Conservation (phyloP, 2,329 filamentous ascomycete species). For the Fusarium sterilihyphosum region DNA sequence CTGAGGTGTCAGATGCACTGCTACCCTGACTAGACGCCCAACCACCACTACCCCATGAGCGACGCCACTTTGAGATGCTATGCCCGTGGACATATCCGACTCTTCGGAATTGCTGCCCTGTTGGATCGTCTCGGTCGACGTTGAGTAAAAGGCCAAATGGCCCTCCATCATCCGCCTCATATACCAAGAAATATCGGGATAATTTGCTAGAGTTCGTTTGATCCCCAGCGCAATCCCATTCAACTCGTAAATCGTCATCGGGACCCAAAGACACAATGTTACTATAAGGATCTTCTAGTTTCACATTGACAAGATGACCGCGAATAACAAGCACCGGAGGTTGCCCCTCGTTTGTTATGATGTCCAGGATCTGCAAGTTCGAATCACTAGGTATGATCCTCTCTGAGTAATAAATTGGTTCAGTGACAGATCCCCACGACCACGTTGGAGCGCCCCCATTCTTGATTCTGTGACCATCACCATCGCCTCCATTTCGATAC, state of each 20-base stretch:
- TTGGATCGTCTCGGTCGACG: not conserved
- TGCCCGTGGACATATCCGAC: not conserved
- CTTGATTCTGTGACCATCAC: not conserved
- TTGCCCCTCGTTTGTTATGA: not conserved
- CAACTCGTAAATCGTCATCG: not conserved
- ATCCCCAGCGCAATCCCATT: not conserved
- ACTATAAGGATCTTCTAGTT: not conserved
- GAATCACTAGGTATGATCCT: not conserved
- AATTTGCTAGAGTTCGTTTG: accelerated
- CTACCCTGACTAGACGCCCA: not conserved
- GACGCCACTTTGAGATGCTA: not conserved
- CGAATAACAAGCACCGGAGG: not conserved
- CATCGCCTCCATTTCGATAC: not conserved
- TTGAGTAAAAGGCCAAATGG: not conserved
- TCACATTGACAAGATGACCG: not conserved
- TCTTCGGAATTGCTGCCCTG: not conserved
- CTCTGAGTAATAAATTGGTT: not conserved
- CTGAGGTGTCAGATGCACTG: not conserved
- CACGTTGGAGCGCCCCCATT: not conserved
- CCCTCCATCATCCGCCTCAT: not conserved
- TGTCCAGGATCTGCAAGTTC: not conserved
- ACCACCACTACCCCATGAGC: not conserved
- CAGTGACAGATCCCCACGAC: slow-evolving; percentile 7
- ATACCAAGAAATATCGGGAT: not conserved
- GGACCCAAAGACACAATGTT: not conserved